These are phyloP conservation scores for Crataegus laevigata DNA, from an alignment of 306 rosid genomes.

Conservation along the genomic window DNA sequence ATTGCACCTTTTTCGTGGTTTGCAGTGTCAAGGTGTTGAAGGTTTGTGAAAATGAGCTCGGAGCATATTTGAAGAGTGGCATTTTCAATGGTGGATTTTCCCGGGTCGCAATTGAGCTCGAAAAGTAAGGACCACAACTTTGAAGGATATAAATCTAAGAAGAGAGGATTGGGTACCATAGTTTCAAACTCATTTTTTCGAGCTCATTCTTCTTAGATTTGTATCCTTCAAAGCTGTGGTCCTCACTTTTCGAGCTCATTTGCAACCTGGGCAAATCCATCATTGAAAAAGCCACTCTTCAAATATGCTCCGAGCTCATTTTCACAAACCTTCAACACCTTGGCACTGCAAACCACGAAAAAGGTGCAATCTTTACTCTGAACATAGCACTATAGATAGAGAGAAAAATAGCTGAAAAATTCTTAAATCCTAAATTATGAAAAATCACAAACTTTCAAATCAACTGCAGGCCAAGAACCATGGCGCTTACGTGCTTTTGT, in stretches of 20 bases:
- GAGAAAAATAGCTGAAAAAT: background rate
- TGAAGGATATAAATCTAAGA: no score
- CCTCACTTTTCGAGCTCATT: slow-evolving; percentile 19
- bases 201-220: no score
- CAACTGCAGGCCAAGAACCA: no score
- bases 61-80: background rate
- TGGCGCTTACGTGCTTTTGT: no score
- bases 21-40: slow-evolving; percentile 7
- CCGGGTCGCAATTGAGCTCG: slow-evolving; percentile 21
- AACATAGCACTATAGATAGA: background rate
- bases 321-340: slow-evolving; percentile 6
- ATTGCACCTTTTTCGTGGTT: background rate
- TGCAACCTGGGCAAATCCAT: background rate
- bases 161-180: no score
- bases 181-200: no score
- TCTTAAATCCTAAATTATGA: background rate
- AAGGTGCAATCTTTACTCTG: background rate
- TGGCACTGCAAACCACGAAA: background rate
- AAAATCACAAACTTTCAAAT: no score
- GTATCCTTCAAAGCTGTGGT: background rate
- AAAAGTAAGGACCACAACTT: slow-evolving; percentile 4
- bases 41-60: background rate
- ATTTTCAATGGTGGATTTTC: background rate
- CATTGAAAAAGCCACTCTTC: background rate
- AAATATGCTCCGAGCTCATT: background rate